Conservation (phyloP, 306 rosid species). For the Quercus aquifolioides region DNA sequence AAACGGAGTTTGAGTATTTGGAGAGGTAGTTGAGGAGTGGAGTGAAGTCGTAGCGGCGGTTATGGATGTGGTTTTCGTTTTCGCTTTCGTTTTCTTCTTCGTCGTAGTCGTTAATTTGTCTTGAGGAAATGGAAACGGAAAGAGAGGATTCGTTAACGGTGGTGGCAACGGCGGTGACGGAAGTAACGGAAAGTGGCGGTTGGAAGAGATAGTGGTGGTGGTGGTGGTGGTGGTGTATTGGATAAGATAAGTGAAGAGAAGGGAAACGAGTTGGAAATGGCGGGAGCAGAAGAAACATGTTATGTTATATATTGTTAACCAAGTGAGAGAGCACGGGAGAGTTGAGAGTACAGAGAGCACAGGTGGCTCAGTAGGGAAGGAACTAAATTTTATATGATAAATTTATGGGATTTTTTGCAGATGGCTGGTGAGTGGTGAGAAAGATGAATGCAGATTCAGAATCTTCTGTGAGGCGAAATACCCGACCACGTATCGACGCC, state of each 20-base stretch:
- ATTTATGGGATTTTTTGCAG: not conserved
- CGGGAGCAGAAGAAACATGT: constrained; percentile 44
- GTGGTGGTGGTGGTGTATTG: constrained; percentile 2
- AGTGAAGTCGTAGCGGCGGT: constrained; percentile 66
- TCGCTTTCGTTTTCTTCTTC: constrained; percentile 36
- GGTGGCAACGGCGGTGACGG: constrained; percentile 20
- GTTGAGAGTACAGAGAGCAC: not conserved
- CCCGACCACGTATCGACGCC: not conserved
- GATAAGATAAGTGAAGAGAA: constrained; percentile 17
- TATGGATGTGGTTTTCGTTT: constrained; percentile 43
- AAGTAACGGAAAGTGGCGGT: constrained; percentile 13
- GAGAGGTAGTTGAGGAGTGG: constrained; percentile 78
- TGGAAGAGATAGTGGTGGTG: constrained; percentile 17
- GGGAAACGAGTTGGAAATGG: constrained; percentile 37
- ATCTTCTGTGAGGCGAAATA: not conserved
- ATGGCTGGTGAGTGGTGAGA: not conserved
- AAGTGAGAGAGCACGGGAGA: not conserved
- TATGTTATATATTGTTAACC: not conserved
- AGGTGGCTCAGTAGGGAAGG: not conserved
- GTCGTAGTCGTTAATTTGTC: constrained; percentile 26
- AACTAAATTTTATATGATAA: not conserved
- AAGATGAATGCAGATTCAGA: not conserved
- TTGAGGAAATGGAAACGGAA: constrained; percentile 24
- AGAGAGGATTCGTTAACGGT: constrained; percentile 24
- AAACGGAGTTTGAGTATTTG: not conserved